Conservation (phyloP, 2,329 filamentous ascomycete genomes). For the Didymella sp. region DNA sequence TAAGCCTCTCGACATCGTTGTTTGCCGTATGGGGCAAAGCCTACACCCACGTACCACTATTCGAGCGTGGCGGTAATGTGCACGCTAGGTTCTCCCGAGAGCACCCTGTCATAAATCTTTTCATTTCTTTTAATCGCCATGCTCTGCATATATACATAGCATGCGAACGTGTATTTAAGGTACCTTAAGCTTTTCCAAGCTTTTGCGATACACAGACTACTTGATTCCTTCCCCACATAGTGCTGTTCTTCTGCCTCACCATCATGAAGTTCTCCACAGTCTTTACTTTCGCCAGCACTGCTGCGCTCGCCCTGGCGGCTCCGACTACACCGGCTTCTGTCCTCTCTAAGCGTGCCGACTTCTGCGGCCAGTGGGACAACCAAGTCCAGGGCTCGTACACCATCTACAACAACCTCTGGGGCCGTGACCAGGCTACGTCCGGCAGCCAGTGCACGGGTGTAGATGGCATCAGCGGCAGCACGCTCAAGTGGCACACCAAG, state of each 20-base stretch:
- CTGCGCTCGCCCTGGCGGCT: conserved; percentile 38
- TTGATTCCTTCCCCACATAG: not conserved
- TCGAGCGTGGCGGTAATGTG: conserved; percentile 11
- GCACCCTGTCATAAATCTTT: conserved; percentile 10
- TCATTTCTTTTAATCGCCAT: conserved; percentile 15
- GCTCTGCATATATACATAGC: not conserved
- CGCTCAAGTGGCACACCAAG: conserved; percentile 54
- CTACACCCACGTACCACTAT: conserved; percentile 13
- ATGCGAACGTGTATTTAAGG: conserved; percentile 21
- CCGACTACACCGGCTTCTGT: conserved; percentile 37
- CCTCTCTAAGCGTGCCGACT: conserved; percentile 43
- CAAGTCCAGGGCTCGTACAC: conserved; percentile 39
- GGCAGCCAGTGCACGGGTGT: conserved; percentile 57
- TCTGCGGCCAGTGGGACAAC: conserved; percentile 44
- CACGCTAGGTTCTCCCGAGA: conserved; percentile 10
- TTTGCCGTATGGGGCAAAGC: conserved; percentile 13
- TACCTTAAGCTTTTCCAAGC: conserved; percentile 10
- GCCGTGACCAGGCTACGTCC: conserved; percentile 48
- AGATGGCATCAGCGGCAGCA: conserved; percentile 47
- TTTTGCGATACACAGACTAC: not conserved
- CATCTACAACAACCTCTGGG: conserved; percentile 56
- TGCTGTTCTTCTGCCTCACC: not conserved
- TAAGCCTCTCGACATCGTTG: not conserved
- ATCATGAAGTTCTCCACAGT: conserved; percentile 42
- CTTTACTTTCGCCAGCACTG: conserved; percentile 35